Base-by-base conservation (phyloP, 768 basidiomycete species). In the Imleria badia region DNA sequence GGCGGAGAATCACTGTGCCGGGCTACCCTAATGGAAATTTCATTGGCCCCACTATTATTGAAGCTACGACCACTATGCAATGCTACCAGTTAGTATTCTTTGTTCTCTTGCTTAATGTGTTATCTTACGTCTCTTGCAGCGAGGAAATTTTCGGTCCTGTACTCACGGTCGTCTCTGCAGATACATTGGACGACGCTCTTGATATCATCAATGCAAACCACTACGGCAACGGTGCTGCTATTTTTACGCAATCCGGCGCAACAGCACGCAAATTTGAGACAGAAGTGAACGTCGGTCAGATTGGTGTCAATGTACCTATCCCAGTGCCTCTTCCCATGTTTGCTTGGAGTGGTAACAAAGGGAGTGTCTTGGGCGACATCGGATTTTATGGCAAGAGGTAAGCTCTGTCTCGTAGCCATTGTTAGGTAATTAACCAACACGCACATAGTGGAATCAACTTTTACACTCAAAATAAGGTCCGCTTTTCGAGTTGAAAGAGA, bases 61-160 rank as follows among this genome's bases (percentile, higher is more conserved):
- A 95, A 68, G 91, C 84, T 9, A 79, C 77, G n/a, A 86, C 87
- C 10, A 78, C 76, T 11, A 96, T 96, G 94, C 80, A 77, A 56
- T 91, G 89, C 62, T 98, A 98, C 75, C 77, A 84, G 95, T 94
- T 61, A 45, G 60, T 54, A 83, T 72, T 30, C 36, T n/a, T 33
- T 33, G 3, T 58, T 52, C 36, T 15, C 19, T 22, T 38, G 38
- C 14, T 7, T 15, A 5, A 35, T 13, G 22, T 9, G 3, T 42
- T 12, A 36, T 56, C 54, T 55, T 38, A 53, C 7, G 6, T 50
- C 33, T 29, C 35, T 12, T 30, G 15, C 57, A 95, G 94, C 58
- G 86, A 94, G 66, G 96, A 98, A 67, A 96, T 98, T 54, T 98
- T 98, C 60, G 96, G 94, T 14, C 96, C 96, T 2, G 96, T 87